Evolutionary conservation across 2,329 filamentous ascomycete species (phyloP).

Genomic region (Thyridium curvatum): DNA sequence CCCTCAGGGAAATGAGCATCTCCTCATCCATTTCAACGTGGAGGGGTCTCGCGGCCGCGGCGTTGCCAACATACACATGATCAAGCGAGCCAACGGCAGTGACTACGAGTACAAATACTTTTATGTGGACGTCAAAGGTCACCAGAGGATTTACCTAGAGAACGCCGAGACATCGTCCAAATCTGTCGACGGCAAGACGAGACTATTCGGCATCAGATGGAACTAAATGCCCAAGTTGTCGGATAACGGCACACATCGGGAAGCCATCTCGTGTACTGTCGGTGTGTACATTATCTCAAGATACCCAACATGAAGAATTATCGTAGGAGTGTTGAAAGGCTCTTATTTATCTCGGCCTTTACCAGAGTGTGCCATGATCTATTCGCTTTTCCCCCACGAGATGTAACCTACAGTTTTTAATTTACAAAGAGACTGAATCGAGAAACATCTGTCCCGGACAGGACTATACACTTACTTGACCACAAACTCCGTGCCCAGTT

Average conservation of each 20-base stretch:
- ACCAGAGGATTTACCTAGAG: slow-evolving; percentile 59
- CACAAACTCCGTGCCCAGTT: no score
- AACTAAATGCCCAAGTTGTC: slow-evolving; percentile 15
- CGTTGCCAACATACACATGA: slow-evolving; percentile 71
- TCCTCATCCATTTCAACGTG: slow-evolving; percentile 82
- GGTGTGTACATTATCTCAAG: slow-evolving; percentile 1
- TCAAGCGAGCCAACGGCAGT: slow-evolving; percentile 55
- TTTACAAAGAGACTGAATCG: no score
- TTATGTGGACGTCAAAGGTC: slow-evolving; percentile 71
- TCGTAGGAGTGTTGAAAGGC: no score
- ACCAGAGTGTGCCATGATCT: no score
- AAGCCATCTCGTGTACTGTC: no score
- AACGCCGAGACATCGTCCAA: slow-evolving; percentile 39
- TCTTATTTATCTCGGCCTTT: no score
- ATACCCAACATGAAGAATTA: slow-evolving; percentile 4
- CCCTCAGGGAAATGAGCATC: slow-evolving; percentile 67
- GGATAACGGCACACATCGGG: neutral
- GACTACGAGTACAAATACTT: slow-evolving; percentile 77
- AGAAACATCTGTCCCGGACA: no score
- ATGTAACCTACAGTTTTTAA: no score
- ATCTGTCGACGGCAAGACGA: slow-evolving; percentile 35
- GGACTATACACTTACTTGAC: no score
- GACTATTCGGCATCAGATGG: slow-evolving; percentile 59
- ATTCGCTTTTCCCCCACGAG: no score
- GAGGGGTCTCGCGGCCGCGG: slow-evolving; percentile 72